Conservation (phyloP, 202 grass and related monocot genomes). For the Dendrocalamus latiflorus region DNA sequence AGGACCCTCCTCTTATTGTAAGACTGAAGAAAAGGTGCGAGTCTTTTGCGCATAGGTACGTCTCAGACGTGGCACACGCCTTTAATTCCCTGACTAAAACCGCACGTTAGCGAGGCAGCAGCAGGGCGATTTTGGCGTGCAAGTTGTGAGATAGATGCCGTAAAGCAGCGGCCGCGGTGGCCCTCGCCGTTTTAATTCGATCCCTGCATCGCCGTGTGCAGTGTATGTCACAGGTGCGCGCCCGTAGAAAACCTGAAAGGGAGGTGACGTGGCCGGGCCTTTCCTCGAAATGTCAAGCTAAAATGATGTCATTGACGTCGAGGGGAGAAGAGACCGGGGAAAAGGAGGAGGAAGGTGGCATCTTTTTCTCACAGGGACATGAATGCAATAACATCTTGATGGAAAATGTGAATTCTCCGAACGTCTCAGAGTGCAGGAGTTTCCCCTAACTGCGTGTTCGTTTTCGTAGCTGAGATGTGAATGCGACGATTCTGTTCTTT, state of each 20-base stretch:
- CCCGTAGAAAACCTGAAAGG: background rate
- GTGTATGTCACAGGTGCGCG: background rate
- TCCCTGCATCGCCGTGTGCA: background rate
- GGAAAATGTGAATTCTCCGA: background rate
- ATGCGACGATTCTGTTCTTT: background rate
- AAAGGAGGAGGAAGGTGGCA: background rate
- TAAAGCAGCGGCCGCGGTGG: background rate
- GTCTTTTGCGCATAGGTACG: background rate
- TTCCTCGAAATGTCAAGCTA: slow-evolving; percentile 7
- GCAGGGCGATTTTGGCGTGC: background rate
- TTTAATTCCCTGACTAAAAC: background rate
- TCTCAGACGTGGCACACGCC: background rate
- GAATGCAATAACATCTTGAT: too few relatives aligned
- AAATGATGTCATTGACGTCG: slow-evolving; percentile 12
- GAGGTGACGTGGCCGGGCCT: background rate
- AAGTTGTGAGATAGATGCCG: background rate
- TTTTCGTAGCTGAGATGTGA: background rate
- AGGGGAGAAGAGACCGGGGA: background rate
- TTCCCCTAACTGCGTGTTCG: background rate
- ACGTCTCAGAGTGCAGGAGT: background rate
- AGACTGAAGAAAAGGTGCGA: background rate
- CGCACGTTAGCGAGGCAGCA: background rate
- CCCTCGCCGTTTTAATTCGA: background rate
- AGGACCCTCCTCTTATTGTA: background rate
- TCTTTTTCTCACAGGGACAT: background rate